Evolutionary conservation across 2,329 filamentous ascomycete species (phyloP).

Genomic region (Falciphora oryzae): DNA sequence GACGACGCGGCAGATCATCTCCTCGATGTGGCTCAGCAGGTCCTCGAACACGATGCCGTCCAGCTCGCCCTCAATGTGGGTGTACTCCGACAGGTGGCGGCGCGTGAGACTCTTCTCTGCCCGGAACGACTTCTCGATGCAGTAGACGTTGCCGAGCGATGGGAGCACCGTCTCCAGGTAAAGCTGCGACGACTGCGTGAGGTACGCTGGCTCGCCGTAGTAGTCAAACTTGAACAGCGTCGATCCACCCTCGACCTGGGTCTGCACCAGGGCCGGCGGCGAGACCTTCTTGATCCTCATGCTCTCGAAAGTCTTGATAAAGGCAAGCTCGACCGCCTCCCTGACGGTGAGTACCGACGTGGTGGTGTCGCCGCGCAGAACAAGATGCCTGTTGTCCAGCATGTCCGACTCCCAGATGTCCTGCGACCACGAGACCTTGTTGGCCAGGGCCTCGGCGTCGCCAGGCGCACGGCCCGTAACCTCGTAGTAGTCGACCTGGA

Average conservation of each 20-base stretch:
- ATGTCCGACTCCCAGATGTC: conserved; percentile 43
- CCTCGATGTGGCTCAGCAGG: conserved; percentile 80
- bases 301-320: conserved; percentile 73
- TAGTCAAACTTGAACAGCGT: conserved; percentile 75
- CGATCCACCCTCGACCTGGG: conserved; percentile 86
- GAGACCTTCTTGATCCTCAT: conserved; percentile 74
- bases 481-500: conserved; percentile 85
- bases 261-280: conserved; percentile 88
- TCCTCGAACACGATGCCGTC: conserved; percentile 94
- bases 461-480: conserved; percentile 75
- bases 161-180: conserved; percentile 95
- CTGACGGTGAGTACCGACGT: conserved; percentile 86
- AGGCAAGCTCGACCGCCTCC: conserved; percentile 73
- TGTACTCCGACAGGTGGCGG: conserved; percentile 92
- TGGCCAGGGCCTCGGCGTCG: conserved; percentile 88
- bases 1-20: conserved; percentile 80
- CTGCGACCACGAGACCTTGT: conserved; percentile 57
- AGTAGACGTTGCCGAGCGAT: conserved; percentile 90
- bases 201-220: conserved; percentile 71
- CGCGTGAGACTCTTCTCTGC: conserved; percentile 94
- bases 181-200: conserved; percentile 94
- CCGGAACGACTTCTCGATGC: conserved; percentile 97
- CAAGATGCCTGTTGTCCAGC: conserved; percentile 70
- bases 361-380: conserved; percentile 76
- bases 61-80: conserved; percentile 91